Conservation (phyloP, 148 eudicot genomes). For the Bassia scoparia region DNA sequence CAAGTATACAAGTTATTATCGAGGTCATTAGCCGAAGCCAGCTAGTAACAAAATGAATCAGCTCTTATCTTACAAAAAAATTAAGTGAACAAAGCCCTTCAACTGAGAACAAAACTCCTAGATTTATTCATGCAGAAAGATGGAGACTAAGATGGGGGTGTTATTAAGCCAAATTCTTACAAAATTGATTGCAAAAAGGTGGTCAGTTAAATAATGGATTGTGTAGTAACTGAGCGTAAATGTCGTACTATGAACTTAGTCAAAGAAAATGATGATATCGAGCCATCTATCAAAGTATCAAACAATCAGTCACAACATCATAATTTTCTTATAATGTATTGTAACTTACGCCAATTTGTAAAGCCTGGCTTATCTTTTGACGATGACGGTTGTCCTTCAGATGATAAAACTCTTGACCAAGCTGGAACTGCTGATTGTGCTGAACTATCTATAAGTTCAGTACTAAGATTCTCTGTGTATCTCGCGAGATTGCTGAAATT, state of each 20-base stretch:
- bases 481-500: conserved; percentile 56
- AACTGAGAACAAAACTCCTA: conserved; percentile 7
- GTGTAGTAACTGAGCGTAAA: conserved; percentile 6
- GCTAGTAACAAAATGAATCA: background rate
- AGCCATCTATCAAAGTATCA: too few relatives aligned
- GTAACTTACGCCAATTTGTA: conserved; percentile 57
- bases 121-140: conserved; percentile 9
- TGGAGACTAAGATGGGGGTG: conserved; percentile 8
- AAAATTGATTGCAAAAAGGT: conserved; percentile 16
- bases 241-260: conserved; percentile 1
- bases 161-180: conserved; percentile 13
- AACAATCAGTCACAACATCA: background rate
- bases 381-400: conserved; percentile 48
- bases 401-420: conserved; percentile 39
- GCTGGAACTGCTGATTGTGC: conserved; percentile 48
- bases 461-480: conserved; percentile 54
- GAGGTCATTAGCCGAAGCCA: background rate
- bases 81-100: background rate
- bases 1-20: background rate
- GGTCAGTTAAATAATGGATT: background rate
- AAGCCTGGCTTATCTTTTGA: conserved; percentile 54
- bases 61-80: background rate
- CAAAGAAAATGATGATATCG: conserved; percentile 8
- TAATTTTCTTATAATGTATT: background rate
- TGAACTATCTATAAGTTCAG: conserved; percentile 45